A percentile compares a stretch with the other conserved stretches of the same genome.
Conservation (phyloP, 768 basidiomycete genomes). For the Tulasnella sp. region DNA sequence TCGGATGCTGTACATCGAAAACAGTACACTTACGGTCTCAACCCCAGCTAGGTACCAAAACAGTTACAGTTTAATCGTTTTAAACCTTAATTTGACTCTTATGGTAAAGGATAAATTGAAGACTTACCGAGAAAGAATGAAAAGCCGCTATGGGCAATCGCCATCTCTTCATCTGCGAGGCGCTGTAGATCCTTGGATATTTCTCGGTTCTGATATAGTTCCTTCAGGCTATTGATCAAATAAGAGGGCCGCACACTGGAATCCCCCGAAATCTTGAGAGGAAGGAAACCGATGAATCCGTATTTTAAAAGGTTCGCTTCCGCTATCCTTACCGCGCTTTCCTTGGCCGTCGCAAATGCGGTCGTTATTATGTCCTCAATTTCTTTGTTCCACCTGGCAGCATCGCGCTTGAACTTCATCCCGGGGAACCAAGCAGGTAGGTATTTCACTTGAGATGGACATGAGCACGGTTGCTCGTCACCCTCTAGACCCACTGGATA, state of each 20-base stretch:
- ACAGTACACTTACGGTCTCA: background rate
- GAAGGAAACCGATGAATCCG: too few relatives aligned
- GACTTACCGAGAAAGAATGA: too few relatives aligned
- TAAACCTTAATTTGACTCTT: too few relatives aligned
- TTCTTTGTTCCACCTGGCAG: background rate
- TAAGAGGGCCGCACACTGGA: background rate
- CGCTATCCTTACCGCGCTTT: background rate
- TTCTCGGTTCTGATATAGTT: background rate
- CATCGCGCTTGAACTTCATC: background rate
- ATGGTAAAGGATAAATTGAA: too few relatives aligned
- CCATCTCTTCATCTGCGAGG: background rate
- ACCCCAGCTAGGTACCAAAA: too few relatives aligned
- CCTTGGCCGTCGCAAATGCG: background rate
- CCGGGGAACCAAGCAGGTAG: slow-evolving; percentile 13
- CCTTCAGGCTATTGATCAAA: background rate
- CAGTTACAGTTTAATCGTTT: too few relatives aligned
- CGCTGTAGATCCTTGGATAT: too few relatives aligned
- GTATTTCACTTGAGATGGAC: background rate
- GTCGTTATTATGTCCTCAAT: background rate
- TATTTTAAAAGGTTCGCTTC: too few relatives aligned
- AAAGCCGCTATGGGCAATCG: background rate
- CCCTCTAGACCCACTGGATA: too few relatives aligned
- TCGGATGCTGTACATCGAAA: too few relatives aligned
- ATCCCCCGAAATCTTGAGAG: background rate
- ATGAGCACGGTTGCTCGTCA: too few relatives aligned